Conservation (phyloP, 352 stramenopile species). For the Pythium sukuiense region DNA sequence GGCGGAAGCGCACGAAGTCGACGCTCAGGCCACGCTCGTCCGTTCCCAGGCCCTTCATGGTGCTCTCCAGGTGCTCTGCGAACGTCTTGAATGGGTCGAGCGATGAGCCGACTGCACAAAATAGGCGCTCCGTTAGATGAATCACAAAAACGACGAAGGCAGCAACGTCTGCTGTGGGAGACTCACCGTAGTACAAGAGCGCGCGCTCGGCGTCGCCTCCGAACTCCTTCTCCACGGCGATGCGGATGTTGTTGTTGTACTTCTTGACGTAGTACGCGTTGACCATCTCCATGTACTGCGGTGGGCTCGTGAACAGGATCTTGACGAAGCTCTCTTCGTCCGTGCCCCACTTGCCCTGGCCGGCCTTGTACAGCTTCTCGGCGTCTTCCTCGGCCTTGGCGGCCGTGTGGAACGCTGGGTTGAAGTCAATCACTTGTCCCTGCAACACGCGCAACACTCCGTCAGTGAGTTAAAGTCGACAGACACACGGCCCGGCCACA, state of each 20-base stretch:
- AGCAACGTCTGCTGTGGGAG: too few relatives aligned
- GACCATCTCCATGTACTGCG: slow-evolving; percentile 53
- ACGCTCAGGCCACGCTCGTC: slow-evolving; percentile 36
- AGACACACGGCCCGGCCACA: too few relatives aligned
- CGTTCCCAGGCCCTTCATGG: slow-evolving; percentile 43
- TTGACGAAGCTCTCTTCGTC: slow-evolving; percentile 68
- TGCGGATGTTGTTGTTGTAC: slow-evolving; percentile 58
- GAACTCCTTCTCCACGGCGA: slow-evolving; percentile 68
- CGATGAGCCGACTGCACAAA: slow-evolving; percentile 43
- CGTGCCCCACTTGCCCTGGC: slow-evolving; percentile 72
- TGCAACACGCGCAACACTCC: neutral
- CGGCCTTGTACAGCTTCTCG: slow-evolving; percentile 65
- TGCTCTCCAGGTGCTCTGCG: slow-evolving; percentile 35
- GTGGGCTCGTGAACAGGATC: slow-evolving; percentile 57
- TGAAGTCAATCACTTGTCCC: slow-evolving; percentile 31
- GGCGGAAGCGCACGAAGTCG: slow-evolving; percentile 34
- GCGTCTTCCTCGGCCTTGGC: slow-evolving; percentile 54
- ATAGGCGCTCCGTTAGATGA: neutral
- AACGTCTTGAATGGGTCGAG: slow-evolving; percentile 48
- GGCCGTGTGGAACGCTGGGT: slow-evolving; percentile 56
- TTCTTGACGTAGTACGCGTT: slow-evolving; percentile 72
- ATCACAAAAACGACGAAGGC: slow-evolving; percentile 2
- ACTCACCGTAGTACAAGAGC: slow-evolving; percentile 66
- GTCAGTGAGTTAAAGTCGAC: too few relatives aligned
- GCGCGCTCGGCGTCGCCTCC: slow-evolving; percentile 54